Evolutionary conservation across 2,329 filamentous ascomycete species (phyloP).

Genomic region (Graphilbum ipis-grandicollis): DNA sequence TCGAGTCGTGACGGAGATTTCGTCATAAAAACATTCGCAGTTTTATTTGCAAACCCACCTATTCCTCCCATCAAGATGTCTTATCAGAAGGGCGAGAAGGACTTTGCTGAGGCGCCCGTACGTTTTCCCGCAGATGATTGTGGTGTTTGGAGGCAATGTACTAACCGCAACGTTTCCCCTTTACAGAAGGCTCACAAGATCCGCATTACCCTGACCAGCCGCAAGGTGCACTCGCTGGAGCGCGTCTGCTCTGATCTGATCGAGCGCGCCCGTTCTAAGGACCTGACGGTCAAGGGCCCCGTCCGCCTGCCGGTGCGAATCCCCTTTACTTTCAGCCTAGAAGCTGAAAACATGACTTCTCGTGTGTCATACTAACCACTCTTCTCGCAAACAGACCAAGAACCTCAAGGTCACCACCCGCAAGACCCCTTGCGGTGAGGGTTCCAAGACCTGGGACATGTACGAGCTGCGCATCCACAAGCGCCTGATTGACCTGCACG

Average conservation of each 20-base stretch:
- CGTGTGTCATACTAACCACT: background rate
- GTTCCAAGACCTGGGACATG: constrained; percentile 88
- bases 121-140: constrained; percentile 21
- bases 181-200: constrained; percentile 12
- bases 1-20: constrained; percentile 10
- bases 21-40: background rate
- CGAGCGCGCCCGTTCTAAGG: constrained; percentile 97
- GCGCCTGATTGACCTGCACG: constrained; percentile 92
- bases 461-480: constrained; percentile 99
- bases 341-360: background rate
- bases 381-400: constrained; percentile 43
- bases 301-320: constrained; percentile 57
- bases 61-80: constrained; percentile 47
- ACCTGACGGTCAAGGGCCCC: constrained; percentile 94
- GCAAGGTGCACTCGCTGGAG: constrained; percentile 91
- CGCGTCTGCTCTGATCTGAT: constrained; percentile 97
- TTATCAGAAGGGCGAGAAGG: constrained; percentile 91
- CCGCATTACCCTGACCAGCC: constrained; percentile 88
- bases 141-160: background rate
- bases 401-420: constrained; percentile 91
- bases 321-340: background rate
- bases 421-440: constrained; percentile 99
- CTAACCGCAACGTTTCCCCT: background rate
- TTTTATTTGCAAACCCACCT: constrained; percentile 1
- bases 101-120: constrained; percentile 75